Evolutionary conservation across 2,329 filamentous ascomycete genomes (phyloP), one percentile per base, ranked within the genome.

Genomic region (Xylaria sp.): DNA sequence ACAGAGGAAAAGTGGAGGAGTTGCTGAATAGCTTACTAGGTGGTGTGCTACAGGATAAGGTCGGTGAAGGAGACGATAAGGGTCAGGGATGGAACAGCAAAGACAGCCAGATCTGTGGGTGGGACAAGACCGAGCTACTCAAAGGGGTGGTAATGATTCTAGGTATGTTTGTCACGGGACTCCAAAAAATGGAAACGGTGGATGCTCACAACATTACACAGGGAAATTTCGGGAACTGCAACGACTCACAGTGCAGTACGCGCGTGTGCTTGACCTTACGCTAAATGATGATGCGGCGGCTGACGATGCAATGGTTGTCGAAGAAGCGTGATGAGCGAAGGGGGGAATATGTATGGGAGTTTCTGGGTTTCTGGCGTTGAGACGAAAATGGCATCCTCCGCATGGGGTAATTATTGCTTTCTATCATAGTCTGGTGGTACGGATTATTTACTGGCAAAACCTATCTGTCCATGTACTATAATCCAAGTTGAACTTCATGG

Each of bases 191-290:
- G n/a, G 42, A 16, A 5, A 35, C 16, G 23, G 39, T 55, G 44
- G 53, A 58, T 58, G 62, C 75, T 80, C 2, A 66, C 58, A 52
- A 48, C 16, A 61, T 59, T 51, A 37, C 58, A 46, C 67, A 96
- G 92, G 91, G 61, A 97, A 97, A 86, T 93, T 94, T 75, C 87
- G 94, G 59, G 95, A 97, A 71, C 80, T 99, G 35, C 94, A 99
- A 74, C 84, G 94, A 30, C 83, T 97, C 48, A 96, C 91, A n/a
- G 90, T 97, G 30, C 93, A 95, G 63, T 97, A 97, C 73, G 93
- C 93, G 10, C 86, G 90, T 64, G 78, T 92, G n/a, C 78, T 95
- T 19, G 89, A 88, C 58, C 78, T 90, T 44, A 80, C 79, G 5
- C 66, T 78, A 4, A 78, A 80, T 51, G 77, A 78, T 18, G 76